Conservation (phyloP, 2,329 filamentous ascomycete species). For the Trichoderma sp. region DNA sequence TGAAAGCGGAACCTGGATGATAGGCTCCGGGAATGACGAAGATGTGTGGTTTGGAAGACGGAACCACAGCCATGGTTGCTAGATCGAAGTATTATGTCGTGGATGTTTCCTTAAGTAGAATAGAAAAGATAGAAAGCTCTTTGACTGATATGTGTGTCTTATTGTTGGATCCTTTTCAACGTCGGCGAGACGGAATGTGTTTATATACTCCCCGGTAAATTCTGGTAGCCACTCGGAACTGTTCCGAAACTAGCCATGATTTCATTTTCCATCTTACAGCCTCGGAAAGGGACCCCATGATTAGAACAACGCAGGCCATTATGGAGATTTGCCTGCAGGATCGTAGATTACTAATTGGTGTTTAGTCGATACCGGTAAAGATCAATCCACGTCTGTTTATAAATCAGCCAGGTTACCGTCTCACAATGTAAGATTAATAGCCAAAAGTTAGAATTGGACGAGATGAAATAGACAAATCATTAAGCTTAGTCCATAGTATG, state of each 20-base stretch:
- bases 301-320: background rate
- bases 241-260: background rate
- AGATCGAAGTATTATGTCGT: background rate
- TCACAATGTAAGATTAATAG: background rate
- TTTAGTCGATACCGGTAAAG: background rate
- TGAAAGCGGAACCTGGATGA: background rate
- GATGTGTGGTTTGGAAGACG: background rate
- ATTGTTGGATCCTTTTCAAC: background rate
- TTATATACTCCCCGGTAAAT: background rate
- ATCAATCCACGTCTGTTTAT: background rate
- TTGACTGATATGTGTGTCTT: background rate
- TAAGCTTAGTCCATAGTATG: background rate
- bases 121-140: background rate
- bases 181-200: background rate
- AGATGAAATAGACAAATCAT: background rate
- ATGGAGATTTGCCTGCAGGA: background rate
- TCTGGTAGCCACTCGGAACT: background rate
- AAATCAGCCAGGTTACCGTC: background rate
- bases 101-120: background rate
- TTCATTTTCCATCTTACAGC: background rate
- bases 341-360: background rate
- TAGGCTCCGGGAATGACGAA: background rate
- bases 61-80: background rate
- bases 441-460: too few relatives aligned
- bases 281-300: background rate